Conservation (phyloP, 192 early-diverging fungal genomes). For the Irineochytrium annulatum region DNA sequence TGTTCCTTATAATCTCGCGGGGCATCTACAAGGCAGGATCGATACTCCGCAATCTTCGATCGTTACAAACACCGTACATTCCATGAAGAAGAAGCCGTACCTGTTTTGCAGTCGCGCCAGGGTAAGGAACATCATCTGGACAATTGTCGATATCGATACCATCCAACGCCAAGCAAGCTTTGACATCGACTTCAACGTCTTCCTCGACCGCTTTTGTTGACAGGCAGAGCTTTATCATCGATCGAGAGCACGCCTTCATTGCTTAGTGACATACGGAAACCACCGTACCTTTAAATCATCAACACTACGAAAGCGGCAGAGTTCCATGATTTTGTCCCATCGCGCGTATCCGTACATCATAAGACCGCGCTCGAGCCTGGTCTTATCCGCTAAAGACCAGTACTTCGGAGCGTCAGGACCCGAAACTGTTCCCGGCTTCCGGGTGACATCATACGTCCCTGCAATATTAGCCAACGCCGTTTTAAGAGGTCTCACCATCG, state of each 20-base stretch:
- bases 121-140: constrained; percentile 56
- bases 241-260: constrained; percentile 19
- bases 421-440: neutral
- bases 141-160: constrained; percentile 25
- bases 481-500: constrained; percentile 5
- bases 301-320: constrained; percentile 47
- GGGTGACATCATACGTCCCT: too few relatives aligned
- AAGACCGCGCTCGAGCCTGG: constrained; percentile 45
- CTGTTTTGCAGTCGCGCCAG: constrained; percentile 60
- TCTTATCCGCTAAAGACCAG: constrained; percentile 52
- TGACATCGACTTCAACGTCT: constrained; percentile 61
- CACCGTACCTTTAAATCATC: constrained; percentile 24
- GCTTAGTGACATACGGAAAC: neutral
- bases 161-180: constrained; percentile 31
- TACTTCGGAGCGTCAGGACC: constrained; percentile 22
- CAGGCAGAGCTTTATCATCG: constrained; percentile 45
- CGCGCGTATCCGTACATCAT: constrained; percentile 49
- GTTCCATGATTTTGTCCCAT: constrained; percentile 66
- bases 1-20: constrained; percentile 71
- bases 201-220: constrained; percentile 50
- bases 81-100: constrained; percentile 32
- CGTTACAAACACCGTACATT: neutral
- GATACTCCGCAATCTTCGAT: constrained; percentile 52
- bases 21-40: constrained; percentile 68
- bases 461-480: neutral